These are phyloP conservation scores for Hapsidospora chrysogenum DNA, from an alignment of 495 filamentous ascomycete species.

Conservation along the genomic window DNA sequence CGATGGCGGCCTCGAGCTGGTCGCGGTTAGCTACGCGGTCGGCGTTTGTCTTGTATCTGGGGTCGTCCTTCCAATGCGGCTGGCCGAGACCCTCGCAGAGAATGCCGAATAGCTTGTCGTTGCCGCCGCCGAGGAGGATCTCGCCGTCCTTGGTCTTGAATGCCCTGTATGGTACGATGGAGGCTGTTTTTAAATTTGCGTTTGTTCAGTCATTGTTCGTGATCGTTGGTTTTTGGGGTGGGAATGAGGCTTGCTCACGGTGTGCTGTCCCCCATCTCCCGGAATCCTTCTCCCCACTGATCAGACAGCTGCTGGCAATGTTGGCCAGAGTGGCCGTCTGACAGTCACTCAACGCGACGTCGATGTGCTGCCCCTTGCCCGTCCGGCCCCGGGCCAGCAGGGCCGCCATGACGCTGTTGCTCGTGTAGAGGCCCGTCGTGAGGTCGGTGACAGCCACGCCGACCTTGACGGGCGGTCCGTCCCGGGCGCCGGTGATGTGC, in stretches of 20 bases:
- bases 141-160: slow-evolving; percentile 91
- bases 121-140: slow-evolving; percentile 83
- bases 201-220: no score
- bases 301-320: slow-evolving; percentile 79
- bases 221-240: no score
- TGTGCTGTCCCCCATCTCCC: slow-evolving; percentile 94
- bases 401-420: slow-evolving; percentile 91
- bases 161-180: slow-evolving; percentile 85
- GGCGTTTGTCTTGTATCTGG: slow-evolving; percentile 65
- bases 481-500: slow-evolving; percentile 85
- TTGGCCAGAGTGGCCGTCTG: slow-evolving; percentile 88
- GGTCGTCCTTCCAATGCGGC: slow-evolving; percentile 64
- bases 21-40: slow-evolving; percentile 62
- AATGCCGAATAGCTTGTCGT: slow-evolving; percentile 79
- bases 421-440: slow-evolving; percentile 93
- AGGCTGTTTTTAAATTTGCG: slow-evolving; percentile 33
- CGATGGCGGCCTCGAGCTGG: slow-evolving; percentile 61
- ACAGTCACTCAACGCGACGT: slow-evolving; percentile 79
- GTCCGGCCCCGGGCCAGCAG: slow-evolving; percentile 46
- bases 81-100: slow-evolving; percentile 63
- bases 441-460: slow-evolving; percentile 94
- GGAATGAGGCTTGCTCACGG: slow-evolving; percentile 37
- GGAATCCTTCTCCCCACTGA: slow-evolving; percentile 73
- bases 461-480: slow-evolving; percentile 90
- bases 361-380: slow-evolving; percentile 70